Base-by-base conservation (phyloP, 2,329 filamentous ascomycete species). In the Cadophora sp. region DNA sequence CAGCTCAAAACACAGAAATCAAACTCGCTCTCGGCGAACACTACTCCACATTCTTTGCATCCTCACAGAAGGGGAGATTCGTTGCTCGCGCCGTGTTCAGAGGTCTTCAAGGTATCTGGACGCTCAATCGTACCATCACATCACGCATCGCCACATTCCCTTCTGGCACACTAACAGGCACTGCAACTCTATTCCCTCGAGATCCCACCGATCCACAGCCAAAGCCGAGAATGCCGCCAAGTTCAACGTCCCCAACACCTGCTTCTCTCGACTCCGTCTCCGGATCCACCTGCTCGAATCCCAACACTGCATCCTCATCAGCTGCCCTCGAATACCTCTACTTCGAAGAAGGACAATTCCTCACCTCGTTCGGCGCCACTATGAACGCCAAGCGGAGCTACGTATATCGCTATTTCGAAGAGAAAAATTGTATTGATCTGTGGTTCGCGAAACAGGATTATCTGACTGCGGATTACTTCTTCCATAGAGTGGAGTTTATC, bases 391-490 rank as follows among this genome's bases (percentile, higher is more conserved):
- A 73, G 29, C 58, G 74, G 53, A 75, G 91, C 12, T 94, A 94
- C 74, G 83, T 92, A 1, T 94, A 91, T 83, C 86, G 91, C 0
- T 94, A 93, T 74, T 82, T 87, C 55, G 88, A 90, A 71, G 73
- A 65, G 67, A 11, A 75, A 1, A 91, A 93, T 73, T 79, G 77
- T 31, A 80, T 94, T 26, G 91, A 87, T 68, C 88, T 91, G 0
- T 94, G 91, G 91, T 94, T 94, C 73, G 88, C 88, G 48, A 88
- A 89, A 71, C 83, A 85, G 0, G 89, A 92, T 71, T 79, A 83
- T 19, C 82, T 82, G 65, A 83, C 84, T 16, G 89, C 89, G 0
- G 91, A 93, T 75, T 91, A 93, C 71, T 80, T 94, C 24, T 95
- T 94, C 78, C 91, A 94, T 74, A 85, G 89, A 70, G 80, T 94